Conservation (phyloP, 495 filamentous ascomycete genomes). For the Tuber microsphaerosporum region DNA sequence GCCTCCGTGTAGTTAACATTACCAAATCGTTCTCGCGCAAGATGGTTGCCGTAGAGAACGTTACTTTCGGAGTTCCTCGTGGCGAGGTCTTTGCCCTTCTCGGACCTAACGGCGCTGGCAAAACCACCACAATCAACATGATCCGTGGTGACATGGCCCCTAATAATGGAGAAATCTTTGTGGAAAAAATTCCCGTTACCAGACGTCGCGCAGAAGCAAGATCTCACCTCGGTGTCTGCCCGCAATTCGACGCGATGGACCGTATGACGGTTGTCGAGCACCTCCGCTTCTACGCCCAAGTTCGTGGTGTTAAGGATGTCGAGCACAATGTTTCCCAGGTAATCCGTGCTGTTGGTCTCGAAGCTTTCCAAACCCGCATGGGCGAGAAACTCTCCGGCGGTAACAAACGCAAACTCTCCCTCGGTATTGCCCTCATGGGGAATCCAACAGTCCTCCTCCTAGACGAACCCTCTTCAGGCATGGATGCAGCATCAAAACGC, state of each 20-base stretch:
- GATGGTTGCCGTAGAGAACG: constrained; percentile 66
- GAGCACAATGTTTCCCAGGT: constrained; percentile 57
- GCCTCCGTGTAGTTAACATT: constrained; percentile 66
- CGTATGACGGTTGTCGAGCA: constrained; percentile 66
- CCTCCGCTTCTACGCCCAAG: constrained; percentile 64
- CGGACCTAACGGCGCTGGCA: constrained; percentile 83
- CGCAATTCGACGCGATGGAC: constrained; percentile 62
- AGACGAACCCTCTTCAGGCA: constrained; percentile 62
- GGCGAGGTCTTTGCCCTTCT: constrained; percentile 79
- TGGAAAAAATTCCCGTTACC: constrained; percentile 64
- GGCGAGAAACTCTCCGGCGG: constrained; percentile 63
- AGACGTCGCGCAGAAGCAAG: constrained; percentile 59
- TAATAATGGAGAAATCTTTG: constrained; percentile 59
- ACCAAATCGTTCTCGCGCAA: constrained; percentile 65
- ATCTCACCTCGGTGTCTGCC: constrained; percentile 67
- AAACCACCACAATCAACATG: constrained; percentile 74
- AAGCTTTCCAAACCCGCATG: constrained; percentile 54
- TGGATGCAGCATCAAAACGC: constrained; percentile 67
- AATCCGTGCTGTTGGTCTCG: constrained; percentile 55
- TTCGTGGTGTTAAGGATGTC: constrained; percentile 58
- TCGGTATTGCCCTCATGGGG: constrained; percentile 71
- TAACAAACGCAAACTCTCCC: constrained; percentile 64
- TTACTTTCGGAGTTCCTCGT: constrained; percentile 69
- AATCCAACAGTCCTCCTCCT: constrained; percentile 66
- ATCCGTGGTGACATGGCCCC: constrained; percentile 79